phyloP scores from a whole-genome alignment of 768 basidiomycete species.

The Lentinula aciculospora region DNA sequence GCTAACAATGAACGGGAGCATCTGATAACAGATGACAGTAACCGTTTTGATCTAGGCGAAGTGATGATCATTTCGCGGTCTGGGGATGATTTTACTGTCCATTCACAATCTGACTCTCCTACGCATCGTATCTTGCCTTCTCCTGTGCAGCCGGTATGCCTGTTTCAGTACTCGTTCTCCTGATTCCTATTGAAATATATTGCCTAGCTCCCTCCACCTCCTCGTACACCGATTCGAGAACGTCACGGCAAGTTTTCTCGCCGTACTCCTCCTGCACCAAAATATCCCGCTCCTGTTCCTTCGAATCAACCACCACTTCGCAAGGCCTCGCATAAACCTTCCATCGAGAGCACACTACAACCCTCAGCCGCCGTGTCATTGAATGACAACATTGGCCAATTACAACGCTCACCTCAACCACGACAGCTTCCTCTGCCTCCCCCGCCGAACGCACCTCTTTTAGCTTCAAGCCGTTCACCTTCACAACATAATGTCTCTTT shows the following conservation, averaged over 20 bases:
- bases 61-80: constrained; percentile 6
- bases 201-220: neutral
- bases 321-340: neutral
- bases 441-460: neutral
- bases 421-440: constrained; percentile 3
- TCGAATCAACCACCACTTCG: neutral
- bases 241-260: neutral
- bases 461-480: neutral
- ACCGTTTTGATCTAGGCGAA: neutral
- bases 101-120: neutral
- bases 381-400: neutral
- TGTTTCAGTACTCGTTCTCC: neutral
- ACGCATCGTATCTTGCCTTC: neutral
- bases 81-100: constrained; percentile 6
- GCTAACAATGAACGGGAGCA: neutral
- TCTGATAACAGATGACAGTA: neutral
- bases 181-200: neutral
- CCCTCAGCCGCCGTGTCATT: neutral
- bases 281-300: constrained; percentile 4
- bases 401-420: neutral
- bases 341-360: neutral
- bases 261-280: constrained; percentile 6
- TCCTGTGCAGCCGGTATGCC: neutral
- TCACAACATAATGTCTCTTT: neutral
- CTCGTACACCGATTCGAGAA: neutral